These are phyloP conservation scores for Batrachochytrium dendrobatidis DNA, from an alignment of 371 early-diverging fungal species.

Conservation along the genomic window DNA sequence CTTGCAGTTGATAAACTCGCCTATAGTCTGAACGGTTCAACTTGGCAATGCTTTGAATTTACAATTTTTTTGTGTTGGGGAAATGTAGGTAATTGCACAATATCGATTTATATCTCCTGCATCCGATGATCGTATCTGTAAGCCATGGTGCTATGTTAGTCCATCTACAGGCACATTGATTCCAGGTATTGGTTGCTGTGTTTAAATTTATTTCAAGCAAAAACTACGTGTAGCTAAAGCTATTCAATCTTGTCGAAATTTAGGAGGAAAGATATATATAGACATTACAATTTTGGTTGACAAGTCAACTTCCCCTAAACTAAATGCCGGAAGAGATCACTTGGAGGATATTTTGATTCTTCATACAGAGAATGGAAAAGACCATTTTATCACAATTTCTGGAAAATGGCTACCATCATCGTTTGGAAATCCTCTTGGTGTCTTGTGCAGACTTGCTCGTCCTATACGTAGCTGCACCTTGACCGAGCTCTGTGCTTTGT, in stretches of 20 bases:
- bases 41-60: neutral
- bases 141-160: slow-evolving; percentile 61
- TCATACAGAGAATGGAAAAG: slow-evolving; percentile 70
- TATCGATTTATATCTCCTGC: slow-evolving; percentile 63
- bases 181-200: slow-evolving; percentile 45
- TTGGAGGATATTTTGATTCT: slow-evolving; percentile 76
- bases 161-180: slow-evolving; percentile 60
- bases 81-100: slow-evolving; percentile 47
- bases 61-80: neutral
- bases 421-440: slow-evolving; percentile 44
- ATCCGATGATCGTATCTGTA: slow-evolving; percentile 42
- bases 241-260: neutral
- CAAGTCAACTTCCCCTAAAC: slow-evolving; percentile 48
- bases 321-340: slow-evolving; percentile 58
- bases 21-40: neutral
- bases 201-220: too few species aligned
- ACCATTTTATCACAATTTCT: slow-evolving; percentile 69
- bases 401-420: slow-evolving; percentile 66
- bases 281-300: slow-evolving; percentile 64
- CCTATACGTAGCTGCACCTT: slow-evolving; percentile 3
- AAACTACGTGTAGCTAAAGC: neutral
- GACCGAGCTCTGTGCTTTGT: neutral
- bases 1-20: too few species aligned
- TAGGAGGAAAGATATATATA: slow-evolving; percentile 53
- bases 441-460: neutral